phyloP scores from a whole-genome alignment of 2,329 filamentous ascomycete species.

The Xylaria sp. region DNA sequence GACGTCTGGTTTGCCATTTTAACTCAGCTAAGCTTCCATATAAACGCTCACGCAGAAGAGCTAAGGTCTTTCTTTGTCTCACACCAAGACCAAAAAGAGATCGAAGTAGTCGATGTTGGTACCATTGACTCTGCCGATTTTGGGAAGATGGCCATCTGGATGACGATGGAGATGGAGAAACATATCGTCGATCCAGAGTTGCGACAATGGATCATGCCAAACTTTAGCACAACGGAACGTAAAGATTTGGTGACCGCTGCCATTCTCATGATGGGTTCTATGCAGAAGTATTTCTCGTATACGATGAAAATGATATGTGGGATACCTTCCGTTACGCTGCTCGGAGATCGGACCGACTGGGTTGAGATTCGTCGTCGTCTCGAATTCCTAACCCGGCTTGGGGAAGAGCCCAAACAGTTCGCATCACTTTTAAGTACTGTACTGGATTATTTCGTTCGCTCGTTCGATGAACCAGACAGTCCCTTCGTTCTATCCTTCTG shows the following conservation, averaged over 20 bases:
- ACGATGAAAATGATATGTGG: neutral
- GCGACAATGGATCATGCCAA: neutral
- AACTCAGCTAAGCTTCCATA: neutral
- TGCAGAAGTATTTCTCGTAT: neutral
- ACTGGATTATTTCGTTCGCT: neutral
- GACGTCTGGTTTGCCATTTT: neutral
- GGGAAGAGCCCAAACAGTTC: neutral
- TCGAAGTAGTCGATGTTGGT: neutral
- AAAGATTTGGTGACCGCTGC: neutral
- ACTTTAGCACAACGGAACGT: neutral
- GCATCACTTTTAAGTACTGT: neutral
- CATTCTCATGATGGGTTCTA: neutral
- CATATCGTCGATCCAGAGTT: neutral
- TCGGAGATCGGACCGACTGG: neutral
- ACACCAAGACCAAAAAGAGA: neutral
- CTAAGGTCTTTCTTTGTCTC: neutral
- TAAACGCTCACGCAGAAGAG: neutral
- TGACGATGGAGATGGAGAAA: neutral
- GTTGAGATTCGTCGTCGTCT: neutral
- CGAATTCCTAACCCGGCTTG: neutral
- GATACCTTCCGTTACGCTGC: neutral
- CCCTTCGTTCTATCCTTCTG: neutral
- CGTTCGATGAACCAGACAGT: neutral
- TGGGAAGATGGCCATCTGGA: neutral
- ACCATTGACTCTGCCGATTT: neutral